Conservation (phyloP, 129 eudicot genomes). For the Chrysanthemum makinoi region DNA sequence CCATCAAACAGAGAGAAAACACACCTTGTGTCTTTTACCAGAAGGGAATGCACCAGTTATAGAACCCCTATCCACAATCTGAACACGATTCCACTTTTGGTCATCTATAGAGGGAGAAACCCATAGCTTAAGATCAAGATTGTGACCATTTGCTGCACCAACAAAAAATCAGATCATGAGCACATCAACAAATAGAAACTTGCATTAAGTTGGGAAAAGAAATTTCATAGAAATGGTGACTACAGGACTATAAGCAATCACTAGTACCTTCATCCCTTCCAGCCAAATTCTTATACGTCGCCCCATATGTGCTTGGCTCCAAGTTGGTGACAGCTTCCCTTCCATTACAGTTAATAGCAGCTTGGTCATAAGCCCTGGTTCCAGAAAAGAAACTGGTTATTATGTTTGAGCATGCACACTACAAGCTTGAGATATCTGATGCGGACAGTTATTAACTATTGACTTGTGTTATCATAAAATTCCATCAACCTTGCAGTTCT, state of each 20-base stretch:
- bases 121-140: slow-evolving; percentile 79
- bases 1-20: background rate
- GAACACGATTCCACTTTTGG: slow-evolving; percentile 29
- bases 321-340: slow-evolving; percentile 74
- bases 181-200: slow-evolving; percentile 7
- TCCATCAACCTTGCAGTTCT: slow-evolving; percentile 81
- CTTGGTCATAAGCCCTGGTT: slow-evolving; percentile 76
- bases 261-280: slow-evolving; percentile 51
- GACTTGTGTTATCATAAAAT: slow-evolving; percentile 28
- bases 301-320: slow-evolving; percentile 45
- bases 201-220: background rate
- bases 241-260: background rate
- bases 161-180: background rate
- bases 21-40: slow-evolving; percentile 59
- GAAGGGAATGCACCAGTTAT: slow-evolving; percentile 29
- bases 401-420: slow-evolving; percentile 23
- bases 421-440: slow-evolving; percentile 16
- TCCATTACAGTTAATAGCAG: slow-evolving; percentile 59
- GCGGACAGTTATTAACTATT: slow-evolving; percentile 13
- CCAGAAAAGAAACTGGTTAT: slow-evolving; percentile 19
- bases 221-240: background rate
- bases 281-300: slow-evolving; percentile 25
- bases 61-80: slow-evolving; percentile 31
- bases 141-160: slow-evolving; percentile 45
- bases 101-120: slow-evolving; percentile 48